phyloP scores from a whole-genome alignment of 352 stramenopile species.

The Phytophthora citrophthora region DNA sequence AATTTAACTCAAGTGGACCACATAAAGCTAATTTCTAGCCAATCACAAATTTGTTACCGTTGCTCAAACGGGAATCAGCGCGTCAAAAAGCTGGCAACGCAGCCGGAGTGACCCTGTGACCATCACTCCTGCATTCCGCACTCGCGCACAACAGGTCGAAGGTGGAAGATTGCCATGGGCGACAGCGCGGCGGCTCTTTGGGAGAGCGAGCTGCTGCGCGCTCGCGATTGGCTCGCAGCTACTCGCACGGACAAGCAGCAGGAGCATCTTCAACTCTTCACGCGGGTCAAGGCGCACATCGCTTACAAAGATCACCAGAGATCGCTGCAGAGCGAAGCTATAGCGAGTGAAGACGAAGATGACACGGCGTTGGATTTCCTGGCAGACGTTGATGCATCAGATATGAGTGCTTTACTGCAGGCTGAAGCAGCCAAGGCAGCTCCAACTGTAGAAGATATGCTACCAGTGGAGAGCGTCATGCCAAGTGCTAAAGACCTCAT shows the following conservation, averaged over 20 bases:
- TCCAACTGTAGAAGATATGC: background rate
- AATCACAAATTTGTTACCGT: conserved; percentile 9
- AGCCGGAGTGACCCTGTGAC: conserved; percentile 6
- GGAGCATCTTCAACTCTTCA: conserved; percentile 25
- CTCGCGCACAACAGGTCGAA: background rate
- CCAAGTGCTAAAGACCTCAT: conserved; percentile 18
- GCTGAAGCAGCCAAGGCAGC: conserved; percentile 31
- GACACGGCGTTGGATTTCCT: conserved; percentile 64
- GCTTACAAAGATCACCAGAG: conserved; percentile 47
- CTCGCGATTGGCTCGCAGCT: conserved; percentile 39
- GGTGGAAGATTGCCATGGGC: conserved; percentile 22
- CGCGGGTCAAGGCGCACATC: conserved; percentile 47
- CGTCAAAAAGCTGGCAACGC: no score
- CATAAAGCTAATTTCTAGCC: conserved; percentile 3
- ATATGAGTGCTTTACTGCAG: conserved; percentile 61
- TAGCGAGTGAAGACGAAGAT: conserved; percentile 35
- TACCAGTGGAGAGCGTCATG: conserved; percentile 4
- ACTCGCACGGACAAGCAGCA: conserved; percentile 22
- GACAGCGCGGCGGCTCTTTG: conserved; percentile 36
- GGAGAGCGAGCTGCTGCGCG: conserved; percentile 53
- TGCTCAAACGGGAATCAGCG: conserved; percentile 11
- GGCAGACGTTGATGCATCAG: conserved; percentile 49
- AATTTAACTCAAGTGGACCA: background rate
- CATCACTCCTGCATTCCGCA: conserved; percentile 29
- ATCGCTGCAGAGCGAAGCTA: conserved; percentile 32